Conservation (phyloP, 2,329 filamentous ascomycete species). For the Pyrenochaeta sp. region DNA sequence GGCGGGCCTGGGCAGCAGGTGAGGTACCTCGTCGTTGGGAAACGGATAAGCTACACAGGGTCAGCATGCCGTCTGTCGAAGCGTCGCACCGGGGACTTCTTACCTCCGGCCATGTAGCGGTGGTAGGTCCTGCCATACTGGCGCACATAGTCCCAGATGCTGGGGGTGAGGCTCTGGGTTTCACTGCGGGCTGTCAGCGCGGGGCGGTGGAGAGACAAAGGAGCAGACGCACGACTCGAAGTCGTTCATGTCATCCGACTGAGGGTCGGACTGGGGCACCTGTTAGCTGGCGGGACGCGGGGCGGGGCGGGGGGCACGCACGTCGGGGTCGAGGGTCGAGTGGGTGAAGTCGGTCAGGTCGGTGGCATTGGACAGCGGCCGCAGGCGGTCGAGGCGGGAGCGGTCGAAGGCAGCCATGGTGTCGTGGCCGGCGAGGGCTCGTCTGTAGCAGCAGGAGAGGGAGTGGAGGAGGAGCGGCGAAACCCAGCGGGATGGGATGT, state of each 20-base stretch:
- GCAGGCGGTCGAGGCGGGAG: slow-evolving; percentile 12
- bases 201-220: slow-evolving; percentile 4
- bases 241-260: slow-evolving; percentile 38
- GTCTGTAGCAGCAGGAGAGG: too few relatives aligned
- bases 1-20: slow-evolving; percentile 5
- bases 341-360: slow-evolving; percentile 26
- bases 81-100: slow-evolving; percentile 7
- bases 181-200: slow-evolving; percentile 38
- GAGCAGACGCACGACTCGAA: slow-evolving; percentile 40
- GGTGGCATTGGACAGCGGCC: slow-evolving; percentile 28
- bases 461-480: slow-evolving; percentile 20
- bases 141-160: slow-evolving; percentile 48
- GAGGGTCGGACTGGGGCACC: slow-evolving; percentile 37
- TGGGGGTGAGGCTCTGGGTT: slow-evolving; percentile 48
- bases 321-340: slow-evolving; percentile 25
- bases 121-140: slow-evolving; percentile 53
- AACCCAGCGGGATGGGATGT: slow-evolving; percentile 25
- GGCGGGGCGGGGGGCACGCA: slow-evolving; percentile 17
- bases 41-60: slow-evolving; percentile 46
- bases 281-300: slow-evolving; percentile 22
- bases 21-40: slow-evolving; percentile 49
- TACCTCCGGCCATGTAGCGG: slow-evolving; percentile 50
- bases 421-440: slow-evolving; percentile 6
- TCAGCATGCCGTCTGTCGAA: slow-evolving; percentile 25
- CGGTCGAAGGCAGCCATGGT: slow-evolving; percentile 16